Evolutionary conservation across 164 flowering plant genomes (phyloP), one percentile per base, ranked within the genome.

Genomic region (Chloranthus sessilifolius): DNA sequence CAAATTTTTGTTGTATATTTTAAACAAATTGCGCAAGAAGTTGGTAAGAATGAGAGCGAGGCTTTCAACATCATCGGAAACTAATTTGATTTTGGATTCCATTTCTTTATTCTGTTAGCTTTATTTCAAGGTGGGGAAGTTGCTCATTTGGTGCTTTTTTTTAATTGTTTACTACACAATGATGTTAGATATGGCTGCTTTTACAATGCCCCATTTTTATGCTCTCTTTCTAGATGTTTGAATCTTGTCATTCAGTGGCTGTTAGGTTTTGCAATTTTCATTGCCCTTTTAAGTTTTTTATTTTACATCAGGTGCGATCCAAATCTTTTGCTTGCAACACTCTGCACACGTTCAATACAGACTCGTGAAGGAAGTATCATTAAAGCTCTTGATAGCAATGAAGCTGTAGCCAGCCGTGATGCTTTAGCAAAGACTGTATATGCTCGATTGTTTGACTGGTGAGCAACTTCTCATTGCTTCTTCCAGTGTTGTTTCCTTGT

Each of bases 361-460:
- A 92, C 99, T 37, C 84, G 69, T 56, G 99, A 92, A 74, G 99
- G 96, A 47, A 72, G 38, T 47, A 92, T 92, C 56, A 63, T 88
- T 6, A 92, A 86, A 70, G 82, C 88, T 47, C 91, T 92, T 45
- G 99, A 92, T 41, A 81, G 85, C 57, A 68, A 70, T 61, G 99
- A 95, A 72, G 99, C 99, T 58, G 63, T 81, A 45, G 84, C 91
- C 28, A 83, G 84, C 64, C 79, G 97, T 16, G 99, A 88, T 83
- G 76, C 95, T 30, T 70, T 94, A 61, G 97, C 99, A 27, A 94
- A 94, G 70, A 94, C 92, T 52, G 76, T 89, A 49, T 94, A 89
- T 77, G 71, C 99, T 44, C 77, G 88, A 4, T 53, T 86, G 38
- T 94, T 94, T 74, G 99, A 89, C 62, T 94, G 95, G 97, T 92